Conservation (phyloP, 495 filamentous ascomycete species). For the Podospora sp. region DNA sequence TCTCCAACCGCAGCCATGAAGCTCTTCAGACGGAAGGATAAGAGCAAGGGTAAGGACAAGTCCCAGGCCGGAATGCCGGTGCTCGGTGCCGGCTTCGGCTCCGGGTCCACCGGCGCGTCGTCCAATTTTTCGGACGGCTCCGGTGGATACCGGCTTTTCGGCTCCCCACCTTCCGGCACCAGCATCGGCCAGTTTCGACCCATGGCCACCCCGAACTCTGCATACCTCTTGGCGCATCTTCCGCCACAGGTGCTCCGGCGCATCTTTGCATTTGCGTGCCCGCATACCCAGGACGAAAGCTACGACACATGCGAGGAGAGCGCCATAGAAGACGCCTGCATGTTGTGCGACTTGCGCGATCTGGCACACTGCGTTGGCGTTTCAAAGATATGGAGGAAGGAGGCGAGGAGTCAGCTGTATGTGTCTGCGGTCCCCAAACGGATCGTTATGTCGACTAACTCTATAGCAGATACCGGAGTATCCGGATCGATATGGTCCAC, state of each 20-base stretch:
- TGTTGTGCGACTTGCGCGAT: constrained; percentile 94
- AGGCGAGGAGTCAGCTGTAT: constrained; percentile 62
- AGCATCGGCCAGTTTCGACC: constrained; percentile 15
- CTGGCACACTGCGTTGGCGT: constrained; percentile 77
- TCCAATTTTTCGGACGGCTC: constrained; percentile 17
- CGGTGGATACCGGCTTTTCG: constrained; percentile 16
- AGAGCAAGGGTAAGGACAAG: background rate
- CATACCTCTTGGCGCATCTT: constrained; percentile 46
- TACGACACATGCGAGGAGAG: constrained; percentile 84
- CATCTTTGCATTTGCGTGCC: constrained; percentile 83
- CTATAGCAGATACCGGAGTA: constrained; percentile 71
- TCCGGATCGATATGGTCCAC: constrained; percentile 92
- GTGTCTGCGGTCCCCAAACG: constrained; percentile 29
- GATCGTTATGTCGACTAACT: constrained; percentile 19
- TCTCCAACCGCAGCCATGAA: background rate
- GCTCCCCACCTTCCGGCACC: constrained; percentile 1
- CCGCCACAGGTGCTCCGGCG: constrained; percentile 65
- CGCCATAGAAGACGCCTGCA: constrained; percentile 80
- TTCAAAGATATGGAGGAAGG: constrained; percentile 68
- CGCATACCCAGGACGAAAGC: constrained; percentile 73
- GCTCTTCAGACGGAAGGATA: background rate
- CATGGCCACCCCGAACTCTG: constrained; percentile 35
- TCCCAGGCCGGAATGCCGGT: background rate
- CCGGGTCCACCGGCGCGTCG: constrained; percentile 9
- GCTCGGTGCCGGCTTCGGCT: background rate